Evolutionary conservation across 495 filamentous ascomycete species (phyloP), one percentile per base, ranked within the genome.

Genomic region (Chaetomidium leptoderma): DNA sequence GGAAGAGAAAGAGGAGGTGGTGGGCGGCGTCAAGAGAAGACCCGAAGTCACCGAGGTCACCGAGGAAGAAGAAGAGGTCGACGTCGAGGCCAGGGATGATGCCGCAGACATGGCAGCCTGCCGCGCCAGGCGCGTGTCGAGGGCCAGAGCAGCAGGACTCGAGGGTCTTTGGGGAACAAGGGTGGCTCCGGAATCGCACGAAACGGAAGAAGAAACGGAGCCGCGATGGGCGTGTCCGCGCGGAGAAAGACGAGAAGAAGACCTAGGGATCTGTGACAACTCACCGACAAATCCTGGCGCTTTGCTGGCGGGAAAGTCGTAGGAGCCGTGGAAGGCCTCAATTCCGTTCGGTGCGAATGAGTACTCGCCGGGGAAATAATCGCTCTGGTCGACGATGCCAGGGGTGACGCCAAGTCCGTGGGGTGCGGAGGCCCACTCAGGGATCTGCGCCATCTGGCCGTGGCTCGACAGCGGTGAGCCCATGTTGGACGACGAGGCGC

Each of bases 401-500:
- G 86, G 86, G 44, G 75, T 77, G 47, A 89, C 77, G 10, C 82
- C 85, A 33, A 91, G 73, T 32, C 83, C 84, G 43, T 77, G 73
- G 30, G 79, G 75, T n/a, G 81, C 79, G 23, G 80, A 72, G 53
- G 67, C 62, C 81, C 86, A 89, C 59, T 83, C 63, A 72, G 81
- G 69, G 65, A 83, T 74, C 66, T 77, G 73, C 37, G 81, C 73
- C 49, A 78, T 74, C 39, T 86, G 81, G 17, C 82, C 76, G 56
- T 81, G 79, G 51, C 80, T 81, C 0, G 86, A 86, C 58, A 86
- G 87, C 19, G 91, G 91, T 9, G 91, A 96, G 32, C 86, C 89
- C 63, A 89, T 86, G 32, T 85, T 81, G 5, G 91, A 95, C 2
- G 91, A 93, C 16, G 88, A 80, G 13, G 86, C 85, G 14, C 90